Conservation (phyloP, 1,284 basidiomycete genomes). For the Ceratobasidium sp. region DNA sequence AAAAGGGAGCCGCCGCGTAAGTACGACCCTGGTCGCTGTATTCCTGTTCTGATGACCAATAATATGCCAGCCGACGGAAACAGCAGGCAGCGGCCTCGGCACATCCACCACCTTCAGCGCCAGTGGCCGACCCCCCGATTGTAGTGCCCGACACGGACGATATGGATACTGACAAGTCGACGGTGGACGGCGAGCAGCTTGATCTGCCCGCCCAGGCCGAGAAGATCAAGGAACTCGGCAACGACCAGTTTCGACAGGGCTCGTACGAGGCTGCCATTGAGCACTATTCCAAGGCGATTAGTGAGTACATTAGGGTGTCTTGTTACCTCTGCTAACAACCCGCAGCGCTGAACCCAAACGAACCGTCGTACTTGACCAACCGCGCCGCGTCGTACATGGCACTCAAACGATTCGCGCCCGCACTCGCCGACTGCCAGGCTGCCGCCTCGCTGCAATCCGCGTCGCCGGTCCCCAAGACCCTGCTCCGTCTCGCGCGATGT, state of each 20-base stretch:
- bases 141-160: conserved; percentile 41
- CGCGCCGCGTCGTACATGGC: conserved; percentile 89
- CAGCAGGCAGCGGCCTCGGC: conserved; percentile 17
- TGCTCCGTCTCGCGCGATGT: conserved; percentile 82
- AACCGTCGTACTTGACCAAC: conserved; percentile 85
- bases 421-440: conserved; percentile 82
- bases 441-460: conserved; percentile 76
- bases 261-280: conserved; percentile 79
- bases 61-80: conserved; percentile 22
- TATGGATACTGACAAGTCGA: conserved; percentile 35
- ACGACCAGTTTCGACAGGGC: conserved; percentile 77
- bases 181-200: conserved; percentile 3
- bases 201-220: conserved; percentile 63
- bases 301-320: conserved; percentile 56
- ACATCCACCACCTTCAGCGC: not conserved
- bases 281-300: conserved; percentile 83
- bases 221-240: conserved; percentile 78
- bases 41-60: conserved; percentile 9
- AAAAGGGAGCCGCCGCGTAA: conserved; percentile 35
- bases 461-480: conserved; percentile 70
- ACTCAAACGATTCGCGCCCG: conserved; percentile 78
- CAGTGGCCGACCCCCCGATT: conserved; percentile 15
- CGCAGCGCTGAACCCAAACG: conserved; percentile 72
- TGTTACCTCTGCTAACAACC: not conserved
- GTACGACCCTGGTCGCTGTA: not conserved